Evolutionary conservation across 2,329 filamentous ascomycete species (phyloP), one percentile per base, ranked within the genome.

Genomic region (Ophioceras dolichostomum): DNA sequence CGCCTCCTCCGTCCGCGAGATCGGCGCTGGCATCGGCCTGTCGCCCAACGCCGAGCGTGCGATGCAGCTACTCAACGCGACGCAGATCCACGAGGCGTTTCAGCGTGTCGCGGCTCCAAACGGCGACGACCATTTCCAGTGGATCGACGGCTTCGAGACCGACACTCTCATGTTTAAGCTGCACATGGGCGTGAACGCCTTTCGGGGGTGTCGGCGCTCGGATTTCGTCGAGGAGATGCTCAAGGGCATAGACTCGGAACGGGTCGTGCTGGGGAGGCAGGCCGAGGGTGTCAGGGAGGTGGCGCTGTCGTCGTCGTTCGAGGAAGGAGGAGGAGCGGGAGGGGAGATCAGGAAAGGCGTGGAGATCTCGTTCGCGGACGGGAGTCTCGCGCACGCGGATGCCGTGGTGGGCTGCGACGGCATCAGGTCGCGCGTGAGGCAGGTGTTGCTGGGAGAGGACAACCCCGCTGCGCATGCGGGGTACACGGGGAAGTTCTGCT

Each of bases 351-450:
- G n/a, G n/a, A 31, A 18, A 17, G 16, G 16, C 31, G 29, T 37
- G 5, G 36, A 32, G 26, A 37, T 37, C 28, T 24, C 14, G 14
- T 37, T 37, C n/a, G 30, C 29, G 20, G 36, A 37, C 28, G 36
- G 36, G 7, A 52, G 44, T 1, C 43, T 41, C 14, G 52, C 48
- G 4, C 44, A 47, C 38, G 53, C 51, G 5, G 53, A 55, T 34
- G 50, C 48, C n/a, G 67, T 76, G 0, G 60, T 81, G 39, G 76
- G 72, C 5, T 77, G 73, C 48, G 77, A 82, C 52, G 77, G 77
- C 1, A 76, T 82, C 47, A 74, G 74, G 49, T 75, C 70, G 1
- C 57, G 60, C 4, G 61, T 70, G 3, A 60, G 77, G 7, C 50
- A 65, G 21, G 50, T 71, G 12, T 51, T 81, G 5, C 56, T 79